A percentile compares a stretch with the other conserved stretches of the same genome.
Conservation (phyloP, 148 eudicot species). For the Rhododendron vialii region DNA sequence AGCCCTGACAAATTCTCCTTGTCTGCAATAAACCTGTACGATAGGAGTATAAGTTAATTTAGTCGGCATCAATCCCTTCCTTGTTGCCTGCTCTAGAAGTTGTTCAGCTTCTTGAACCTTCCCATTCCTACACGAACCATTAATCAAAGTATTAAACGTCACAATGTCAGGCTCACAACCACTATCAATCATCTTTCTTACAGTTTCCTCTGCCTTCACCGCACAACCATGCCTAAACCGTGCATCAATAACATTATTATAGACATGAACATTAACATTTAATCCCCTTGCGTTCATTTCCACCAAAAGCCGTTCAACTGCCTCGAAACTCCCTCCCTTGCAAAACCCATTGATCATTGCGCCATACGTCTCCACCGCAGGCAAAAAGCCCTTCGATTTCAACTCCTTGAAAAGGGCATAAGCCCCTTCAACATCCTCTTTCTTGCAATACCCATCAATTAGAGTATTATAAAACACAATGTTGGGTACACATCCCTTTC, state of each 20-base stretch:
- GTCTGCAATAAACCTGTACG: slow-evolving; percentile 54
- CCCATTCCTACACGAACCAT: slow-evolving; percentile 48
- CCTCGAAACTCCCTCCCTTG: slow-evolving; percentile 51
- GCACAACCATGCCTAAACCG: slow-evolving; percentile 43
- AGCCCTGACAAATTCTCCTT: slow-evolving; percentile 60
- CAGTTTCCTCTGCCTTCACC: slow-evolving; percentile 46
- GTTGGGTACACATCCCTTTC: slow-evolving; percentile 70
- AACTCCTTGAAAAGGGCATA: slow-evolving; percentile 44
- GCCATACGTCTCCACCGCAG: slow-evolving; percentile 72
- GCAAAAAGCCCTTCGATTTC: slow-evolving; percentile 68
- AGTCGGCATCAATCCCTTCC: slow-evolving; percentile 49
- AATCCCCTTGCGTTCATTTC: slow-evolving; percentile 73
- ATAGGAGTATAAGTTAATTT: slow-evolving; percentile 73
- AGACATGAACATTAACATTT: slow-evolving; percentile 45
- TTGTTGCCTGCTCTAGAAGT: slow-evolving; percentile 42
- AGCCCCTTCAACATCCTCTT: slow-evolving; percentile 44
- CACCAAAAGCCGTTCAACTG: slow-evolving; percentile 50
- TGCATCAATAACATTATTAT: slow-evolving; percentile 66
- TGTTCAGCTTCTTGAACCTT: slow-evolving; percentile 61
- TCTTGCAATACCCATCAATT: slow-evolving; percentile 25
- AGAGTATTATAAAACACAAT: slow-evolving; percentile 75
- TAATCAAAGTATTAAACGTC: slow-evolving; percentile 68
- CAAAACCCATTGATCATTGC: slow-evolving; percentile 66
- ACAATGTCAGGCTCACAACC: slow-evolving; percentile 64
- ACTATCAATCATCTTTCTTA: slow-evolving; percentile 44